Base-by-base conservation (phyloP, 768 basidiomycete genomes). In the Fibroporia radiculosa region DNA sequence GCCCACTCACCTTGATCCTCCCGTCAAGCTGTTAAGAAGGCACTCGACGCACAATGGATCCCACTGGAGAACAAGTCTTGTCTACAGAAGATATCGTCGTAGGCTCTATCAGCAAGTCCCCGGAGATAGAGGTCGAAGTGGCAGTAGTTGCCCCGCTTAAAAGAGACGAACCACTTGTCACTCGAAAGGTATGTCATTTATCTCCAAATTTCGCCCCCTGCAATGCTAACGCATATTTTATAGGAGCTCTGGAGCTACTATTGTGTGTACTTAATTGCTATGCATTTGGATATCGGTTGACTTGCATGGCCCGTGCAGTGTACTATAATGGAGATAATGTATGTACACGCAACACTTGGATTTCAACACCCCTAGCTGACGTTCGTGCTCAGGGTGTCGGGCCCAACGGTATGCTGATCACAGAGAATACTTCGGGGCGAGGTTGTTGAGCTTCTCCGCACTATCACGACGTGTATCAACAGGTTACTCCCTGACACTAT, bases 321-420 rank as follows among this genome's bases (percentile, higher is more conserved):
- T 88, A 88, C 56, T 84, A 80, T 62, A 90, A 88, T 47, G 86
- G 85, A 42, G 78, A 87, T 50, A 87, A 85, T 61, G 83, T 84
- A 52, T n/a, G 71, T 50, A 14, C n/a, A 12, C 16, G 1, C 13
- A n/a, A n/a, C 16, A 13, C 23, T 44, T 29, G 22, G 22, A 3
- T 13, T 4, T 18, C 23, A 20, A 22, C 24, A 25, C 20, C 13
- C 20, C 38, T 41, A 43, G 20, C 48, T 53, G 34, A 46, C 26
- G 8, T 33, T 10, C 29, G 23, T 20, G 16, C 23, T 4, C 51
- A 86, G 80, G 82, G 84, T 38, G 80, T 82, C 16, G 83, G 83
- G 25, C 82, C 83, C 6, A 56, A 71, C 16, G 73, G 74, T 49
- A 28, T 24, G 62, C 48, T 2, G 10, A 7, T 13, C n/a, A n/a